These are phyloP conservation scores for Hylodesmum podocarpum DNA, from an alignment of 306 rosid genomes.

Conservation along the genomic window DNA sequence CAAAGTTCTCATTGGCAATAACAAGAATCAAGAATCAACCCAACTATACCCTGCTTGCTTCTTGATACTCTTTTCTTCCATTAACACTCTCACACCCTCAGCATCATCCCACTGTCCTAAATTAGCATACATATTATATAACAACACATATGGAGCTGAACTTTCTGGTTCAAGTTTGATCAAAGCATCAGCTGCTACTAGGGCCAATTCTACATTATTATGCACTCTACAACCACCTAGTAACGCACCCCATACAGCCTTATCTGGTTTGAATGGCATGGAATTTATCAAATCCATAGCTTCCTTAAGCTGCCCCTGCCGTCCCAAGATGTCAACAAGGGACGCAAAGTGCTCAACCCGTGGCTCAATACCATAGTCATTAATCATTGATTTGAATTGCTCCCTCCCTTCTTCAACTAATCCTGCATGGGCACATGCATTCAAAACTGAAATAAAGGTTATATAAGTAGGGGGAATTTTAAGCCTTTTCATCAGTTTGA, in stretches of 20 bases:
- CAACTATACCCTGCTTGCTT: conserved; percentile 50
- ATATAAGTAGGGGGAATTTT: conserved; percentile 51
- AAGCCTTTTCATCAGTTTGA: conserved; percentile 42
- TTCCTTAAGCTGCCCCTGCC: conserved; percentile 52
- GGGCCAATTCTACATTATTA: conserved; percentile 44
- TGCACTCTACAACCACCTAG: conserved; percentile 53
- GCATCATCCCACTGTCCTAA: conserved; percentile 54
- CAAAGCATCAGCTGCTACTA: conserved; percentile 47
- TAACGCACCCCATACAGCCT: conserved; percentile 55
- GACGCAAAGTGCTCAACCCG: conserved; percentile 51
- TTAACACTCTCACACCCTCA: conserved; percentile 41
- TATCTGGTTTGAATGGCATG: conserved; percentile 50
- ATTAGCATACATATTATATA: conserved; percentile 52
- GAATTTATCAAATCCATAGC: conserved; percentile 42
- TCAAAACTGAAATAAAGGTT: conserved; percentile 48
- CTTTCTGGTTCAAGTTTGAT: conserved; percentile 51
- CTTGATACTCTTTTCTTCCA: conserved; percentile 45
- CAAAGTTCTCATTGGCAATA: conserved; percentile 5
- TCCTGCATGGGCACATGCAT: conserved; percentile 55
- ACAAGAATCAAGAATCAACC: conserved; percentile 48
- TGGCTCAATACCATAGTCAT: conserved; percentile 43
- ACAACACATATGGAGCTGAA: conserved; percentile 53
- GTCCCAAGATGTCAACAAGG: conserved; percentile 52
- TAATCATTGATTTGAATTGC: conserved; percentile 52
- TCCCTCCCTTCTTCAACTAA: conserved; percentile 49